These are phyloP conservation scores for Aspergillus biplanus DNA, from an alignment of 495 filamentous ascomycete species.

Conservation along the genomic window DNA sequence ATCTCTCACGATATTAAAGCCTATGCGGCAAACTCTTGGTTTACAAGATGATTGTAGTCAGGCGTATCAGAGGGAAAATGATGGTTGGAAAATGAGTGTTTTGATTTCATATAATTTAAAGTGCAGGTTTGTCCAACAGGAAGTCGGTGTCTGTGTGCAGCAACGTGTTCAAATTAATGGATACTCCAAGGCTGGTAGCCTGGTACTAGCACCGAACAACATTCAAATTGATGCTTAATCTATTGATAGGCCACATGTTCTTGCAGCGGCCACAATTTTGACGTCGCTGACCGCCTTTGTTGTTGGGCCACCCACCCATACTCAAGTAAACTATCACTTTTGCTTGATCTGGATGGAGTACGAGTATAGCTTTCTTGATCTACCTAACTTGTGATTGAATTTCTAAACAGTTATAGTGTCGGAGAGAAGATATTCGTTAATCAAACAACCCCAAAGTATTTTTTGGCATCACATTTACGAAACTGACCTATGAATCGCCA, in stretches of 20 bases:
- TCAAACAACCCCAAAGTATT: too few species aligned
- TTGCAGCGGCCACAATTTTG: slow-evolving; percentile 36
- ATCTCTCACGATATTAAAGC: slow-evolving; percentile 17
- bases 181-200: not conserved
- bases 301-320: not conserved
- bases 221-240: slow-evolving; percentile 11
- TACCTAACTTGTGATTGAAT: too few species aligned
- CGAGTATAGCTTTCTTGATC: not conserved
- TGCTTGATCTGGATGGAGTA: too few species aligned
- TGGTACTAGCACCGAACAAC: not conserved
- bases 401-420: too few species aligned
- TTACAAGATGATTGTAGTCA: slow-evolving; percentile 2
- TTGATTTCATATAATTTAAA: not conserved
- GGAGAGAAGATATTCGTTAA: too few species aligned
- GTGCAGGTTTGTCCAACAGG: too few species aligned
- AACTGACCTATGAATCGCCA: not conserved
- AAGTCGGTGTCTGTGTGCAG: not conserved
- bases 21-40: not conserved
- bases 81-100: not conserved
- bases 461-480: too few species aligned
- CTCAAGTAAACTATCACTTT: too few species aligned
- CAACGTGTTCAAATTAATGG: slow-evolving; percentile 18
- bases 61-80: not conserved
- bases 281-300: slow-evolving; percentile 45
- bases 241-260: slow-evolving; percentile 43